Percentiles rank a stretch among this genome's conserved stretches.
phyloP scores from a whole-genome alignment of 495 filamentous ascomycete species.

The Aspergillus nidulans region DNA sequence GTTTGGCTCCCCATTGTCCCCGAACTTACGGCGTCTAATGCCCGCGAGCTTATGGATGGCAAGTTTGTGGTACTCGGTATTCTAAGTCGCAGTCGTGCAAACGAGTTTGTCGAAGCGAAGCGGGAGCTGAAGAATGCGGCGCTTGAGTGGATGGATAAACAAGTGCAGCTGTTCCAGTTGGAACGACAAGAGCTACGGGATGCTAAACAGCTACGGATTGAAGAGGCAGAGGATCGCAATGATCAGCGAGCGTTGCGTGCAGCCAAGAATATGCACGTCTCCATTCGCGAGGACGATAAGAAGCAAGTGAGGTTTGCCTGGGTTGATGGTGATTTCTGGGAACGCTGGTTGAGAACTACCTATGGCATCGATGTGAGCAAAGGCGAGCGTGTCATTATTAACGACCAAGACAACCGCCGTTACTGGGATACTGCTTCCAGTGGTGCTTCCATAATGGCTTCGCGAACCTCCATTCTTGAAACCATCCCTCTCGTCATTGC shows the following conservation, averaged over 20 bases:
- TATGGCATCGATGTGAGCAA: conserved; percentile 85
- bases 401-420: conserved; percentile 89
- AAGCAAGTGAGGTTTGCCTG: conserved; percentile 96
- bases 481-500: conserved; percentile 75
- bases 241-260: conserved; percentile 80
- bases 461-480: conserved; percentile 90
- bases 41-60: conserved; percentile 88
- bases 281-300: conserved; percentile 77
- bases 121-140: conserved; percentile 94
- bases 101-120: conserved; percentile 72
- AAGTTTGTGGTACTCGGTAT: conserved; percentile 91
- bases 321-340: conserved; percentile 97
- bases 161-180: conserved; percentile 79
- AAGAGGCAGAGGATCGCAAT: conserved; percentile 90
- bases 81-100: conserved; percentile 70
- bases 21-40: conserved; percentile 86
- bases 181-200: conserved; percentile 90
- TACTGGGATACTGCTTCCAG: conserved; percentile 95
- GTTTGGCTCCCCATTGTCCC: conserved; percentile 98
- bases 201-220: conserved; percentile 88
- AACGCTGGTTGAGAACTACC: conserved; percentile 88
- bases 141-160: conserved; percentile 96
- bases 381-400: conserved; percentile 91
- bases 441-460: conserved; percentile 80
- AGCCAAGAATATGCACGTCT: conserved; percentile 90